Evolutionary conservation across 2,329 filamentous ascomycete species (phyloP), one percentile per base, ranked within the genome.

Genomic region (Gnomoniopsis smithogilvyi): DNA sequence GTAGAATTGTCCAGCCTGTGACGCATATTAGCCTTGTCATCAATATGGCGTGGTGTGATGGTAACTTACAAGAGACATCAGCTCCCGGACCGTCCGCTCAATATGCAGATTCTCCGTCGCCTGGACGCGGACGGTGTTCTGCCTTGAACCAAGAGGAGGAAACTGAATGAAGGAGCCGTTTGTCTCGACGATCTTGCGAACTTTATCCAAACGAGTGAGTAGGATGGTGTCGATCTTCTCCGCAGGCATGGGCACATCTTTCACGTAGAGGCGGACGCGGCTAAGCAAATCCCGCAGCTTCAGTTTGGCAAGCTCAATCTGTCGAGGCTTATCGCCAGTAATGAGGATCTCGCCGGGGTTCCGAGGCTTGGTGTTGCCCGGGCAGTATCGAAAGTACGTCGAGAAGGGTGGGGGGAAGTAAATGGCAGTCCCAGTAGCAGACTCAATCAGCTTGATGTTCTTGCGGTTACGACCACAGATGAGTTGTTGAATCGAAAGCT

Each of bases 401-500:
- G 94, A 93, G 71, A 98, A 98, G 1, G 94, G 90, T 8, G 93
- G 92, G 30, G 95, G 95, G 70, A 99, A 98, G 77, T 99, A 99
- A 68, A 99, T 98, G 64, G 95, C 94, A 10, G 95, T 98, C 68
- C 93, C 92, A 15, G 95, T 98, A 30, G 90, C 87, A 15, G 95
- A 96, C 75, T 99, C 95, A 69, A 99, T 97, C 68, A 95, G 79
- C 78, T 98, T 98, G 78, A 99, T 96, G 73, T 97, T 97, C 79
- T 96, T 96, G 66, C 95, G 86, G 66, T 93, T 94, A 51, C 95
- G 90, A 51, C 95, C 95, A 72, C 93, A 97, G 52, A 98, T 87
- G 57, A 97, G 82, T 59, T 92, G 95, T 72, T 99, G 95, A 71
- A 96, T 84, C 26, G 92, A 91, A 52, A 94, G 78, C 66, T 97